A percentile compares a stretch with the other conserved stretches of the same genome.
phyloP scores from a whole-genome alignment of 768 basidiomycete species.

The Dictyophora rubrovolvata region DNA sequence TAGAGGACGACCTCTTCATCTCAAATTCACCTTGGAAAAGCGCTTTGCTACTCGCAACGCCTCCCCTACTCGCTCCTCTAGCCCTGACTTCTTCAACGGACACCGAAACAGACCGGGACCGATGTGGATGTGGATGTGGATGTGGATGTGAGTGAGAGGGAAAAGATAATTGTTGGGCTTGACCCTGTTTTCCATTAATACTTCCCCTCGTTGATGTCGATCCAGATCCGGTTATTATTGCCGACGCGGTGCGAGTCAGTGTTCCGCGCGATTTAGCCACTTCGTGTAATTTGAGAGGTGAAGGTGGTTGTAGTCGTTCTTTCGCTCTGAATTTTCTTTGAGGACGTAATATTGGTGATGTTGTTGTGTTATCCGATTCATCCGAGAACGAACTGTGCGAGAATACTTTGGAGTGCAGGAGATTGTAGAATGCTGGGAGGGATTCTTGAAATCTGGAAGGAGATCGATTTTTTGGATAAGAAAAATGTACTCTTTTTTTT shows the following conservation, averaged over 20 bases:
- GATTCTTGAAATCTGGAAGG: constrained; percentile 40
- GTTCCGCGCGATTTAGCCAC: not conserved
- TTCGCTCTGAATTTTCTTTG: not conserved
- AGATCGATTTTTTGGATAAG: constrained; percentile 6
- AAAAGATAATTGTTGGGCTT: not conserved
- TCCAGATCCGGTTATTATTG: not conserved
- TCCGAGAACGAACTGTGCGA: constrained; percentile 52
- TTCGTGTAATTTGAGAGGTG: constrained; percentile 3
- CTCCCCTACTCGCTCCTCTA: constrained; percentile 2
- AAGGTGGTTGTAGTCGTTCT: not conserved
- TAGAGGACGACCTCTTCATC: constrained; percentile 5
- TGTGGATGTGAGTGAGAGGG: too few species aligned
- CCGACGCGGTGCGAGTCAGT: not conserved
- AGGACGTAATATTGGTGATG: not conserved
- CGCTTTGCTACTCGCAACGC: constrained; percentile 6
- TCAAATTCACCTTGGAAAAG: constrained; percentile 5
- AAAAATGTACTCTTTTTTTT: constrained; percentile 10
- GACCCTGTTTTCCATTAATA: not conserved
- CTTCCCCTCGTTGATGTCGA: not conserved
- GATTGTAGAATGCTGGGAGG: constrained; percentile 43
- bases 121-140: not conserved
- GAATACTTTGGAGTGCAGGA: constrained; percentile 60
- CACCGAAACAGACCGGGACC: constrained; percentile 6
- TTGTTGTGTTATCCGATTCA: constrained; percentile 19
- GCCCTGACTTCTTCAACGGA: constrained; percentile 5